These are phyloP conservation scores for Cutaneotrichosporon daszewskae DNA, from an alignment of 1,284 basidiomycete species.

Conservation along the genomic window DNA sequence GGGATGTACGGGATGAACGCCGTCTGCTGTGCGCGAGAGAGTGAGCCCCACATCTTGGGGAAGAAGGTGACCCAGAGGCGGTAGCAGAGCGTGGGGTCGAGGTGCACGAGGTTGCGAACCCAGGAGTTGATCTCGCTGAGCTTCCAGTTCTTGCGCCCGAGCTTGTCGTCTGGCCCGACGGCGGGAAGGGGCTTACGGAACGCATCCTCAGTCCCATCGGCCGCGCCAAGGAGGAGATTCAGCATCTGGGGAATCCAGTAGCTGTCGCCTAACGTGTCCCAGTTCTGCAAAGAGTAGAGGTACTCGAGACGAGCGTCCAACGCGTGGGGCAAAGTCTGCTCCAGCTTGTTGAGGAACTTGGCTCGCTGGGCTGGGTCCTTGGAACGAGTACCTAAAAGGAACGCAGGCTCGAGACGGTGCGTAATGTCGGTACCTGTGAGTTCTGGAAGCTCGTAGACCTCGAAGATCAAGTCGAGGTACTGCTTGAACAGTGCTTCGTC, in stretches of 20 bases:
- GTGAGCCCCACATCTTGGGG: conserved; percentile 78
- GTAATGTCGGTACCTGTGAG: conserved; percentile 91
- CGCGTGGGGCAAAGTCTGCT: conserved; percentile 78
- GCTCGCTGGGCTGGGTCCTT: conserved; percentile 74
- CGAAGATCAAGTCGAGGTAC: conserved; percentile 85
- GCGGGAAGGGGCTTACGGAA: conserved; percentile 22
- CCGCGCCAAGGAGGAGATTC: conserved; percentile 77
- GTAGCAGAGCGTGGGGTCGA: conserved; percentile 72
- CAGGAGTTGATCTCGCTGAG: conserved; percentile 64
- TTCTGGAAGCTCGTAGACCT: conserved; percentile 84
- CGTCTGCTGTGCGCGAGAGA: conserved; percentile 78
- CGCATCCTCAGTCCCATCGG: conserved; percentile 58
- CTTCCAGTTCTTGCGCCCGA: conserved; percentile 21
- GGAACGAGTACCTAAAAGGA: conserved; percentile 85
- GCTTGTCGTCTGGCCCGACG: conserved; percentile 22
- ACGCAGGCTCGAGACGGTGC: conserved; percentile 84
- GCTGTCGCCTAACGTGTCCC: conserved; percentile 87
- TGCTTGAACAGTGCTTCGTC: conserved; percentile 71
- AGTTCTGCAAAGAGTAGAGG: conserved; percentile 87
- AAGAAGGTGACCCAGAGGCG: conserved; percentile 88
- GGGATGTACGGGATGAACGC: conserved; percentile 88
- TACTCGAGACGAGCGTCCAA: conserved; percentile 80
- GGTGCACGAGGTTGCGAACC: conserved; percentile 75
- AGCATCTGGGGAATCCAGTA: conserved; percentile 95
- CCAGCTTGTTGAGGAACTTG: conserved; percentile 85